phyloP scores from a whole-genome alignment of 352 stramenopile species.

The Peronospora farinosa region DNA sequence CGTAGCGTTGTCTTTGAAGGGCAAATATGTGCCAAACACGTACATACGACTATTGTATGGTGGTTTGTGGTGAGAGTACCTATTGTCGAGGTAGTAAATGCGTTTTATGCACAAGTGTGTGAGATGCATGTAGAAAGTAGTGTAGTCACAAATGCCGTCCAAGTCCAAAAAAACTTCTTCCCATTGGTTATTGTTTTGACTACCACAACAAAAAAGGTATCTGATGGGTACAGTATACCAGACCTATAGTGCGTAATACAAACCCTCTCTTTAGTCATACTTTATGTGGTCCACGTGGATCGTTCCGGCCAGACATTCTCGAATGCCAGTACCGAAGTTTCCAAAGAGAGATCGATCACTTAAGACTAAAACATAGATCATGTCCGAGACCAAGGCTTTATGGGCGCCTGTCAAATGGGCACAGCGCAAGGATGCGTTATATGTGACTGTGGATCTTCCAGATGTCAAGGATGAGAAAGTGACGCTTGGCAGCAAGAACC shows the following conservation, averaged over 20 bases:
- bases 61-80: not conserved
- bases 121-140: slow-evolving; percentile 11
- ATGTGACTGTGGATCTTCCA: slow-evolving; percentile 93
- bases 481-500: slow-evolving; percentile 80
- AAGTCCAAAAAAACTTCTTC: no score
- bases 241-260: not conserved
- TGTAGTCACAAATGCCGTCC: no score
- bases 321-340: slow-evolving; percentile 24
- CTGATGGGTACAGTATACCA: not conserved
- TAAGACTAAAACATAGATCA: no score
- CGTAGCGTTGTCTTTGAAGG: slow-evolving; percentile 21
- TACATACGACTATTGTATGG: no score
- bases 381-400: slow-evolving; percentile 46
- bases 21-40: not conserved
- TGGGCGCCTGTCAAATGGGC: slow-evolving; percentile 93
- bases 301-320: slow-evolving; percentile 25
- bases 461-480: slow-evolving; percentile 93
- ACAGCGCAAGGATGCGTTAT: slow-evolving; percentile 93
- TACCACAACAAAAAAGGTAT: no score
- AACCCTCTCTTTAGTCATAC: slow-evolving; percentile 2
- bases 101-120: slow-evolving; percentile 16
- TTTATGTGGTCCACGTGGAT: slow-evolving; percentile 9
- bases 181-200: no score
- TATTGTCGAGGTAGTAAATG: slow-evolving; percentile 18
- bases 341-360: not conserved